Conservation (phyloP, 1,284 basidiomycete species). For the Prillingera fragicola region DNA sequence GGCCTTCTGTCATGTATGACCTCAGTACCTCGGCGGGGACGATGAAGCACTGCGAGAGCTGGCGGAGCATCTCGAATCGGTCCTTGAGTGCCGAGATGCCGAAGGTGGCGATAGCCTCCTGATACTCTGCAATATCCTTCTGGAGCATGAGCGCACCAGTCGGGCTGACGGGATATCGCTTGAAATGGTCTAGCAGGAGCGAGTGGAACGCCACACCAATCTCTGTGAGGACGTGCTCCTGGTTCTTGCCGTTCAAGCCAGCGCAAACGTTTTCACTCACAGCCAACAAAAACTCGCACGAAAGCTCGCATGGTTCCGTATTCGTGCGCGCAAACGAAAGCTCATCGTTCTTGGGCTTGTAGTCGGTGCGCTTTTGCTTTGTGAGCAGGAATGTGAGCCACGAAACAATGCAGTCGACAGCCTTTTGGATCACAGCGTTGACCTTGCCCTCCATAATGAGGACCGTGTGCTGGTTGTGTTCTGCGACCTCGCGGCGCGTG, state of each 20-base stretch:
- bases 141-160: slow-evolving; percentile 94
- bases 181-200: slow-evolving; percentile 85
- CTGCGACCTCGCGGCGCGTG: slow-evolving; percentile 83
- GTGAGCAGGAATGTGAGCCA: slow-evolving; percentile 62
- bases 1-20: slow-evolving; percentile 85
- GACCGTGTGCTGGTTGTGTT: slow-evolving; percentile 86
- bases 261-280: slow-evolving; percentile 68
- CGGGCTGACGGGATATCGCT: slow-evolving; percentile 93
- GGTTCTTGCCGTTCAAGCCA: slow-evolving; percentile 82
- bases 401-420: slow-evolving; percentile 73
- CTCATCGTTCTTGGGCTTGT: slow-evolving; percentile 94
- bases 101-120: slow-evolving; percentile 81
- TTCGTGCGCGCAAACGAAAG: slow-evolving; percentile 88
- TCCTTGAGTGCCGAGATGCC: slow-evolving; percentile 77
- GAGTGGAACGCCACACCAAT: slow-evolving; percentile 94
- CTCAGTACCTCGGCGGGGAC: slow-evolving; percentile 87
- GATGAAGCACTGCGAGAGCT: slow-evolving; percentile 98
- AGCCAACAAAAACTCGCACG: slow-evolving; percentile 77
- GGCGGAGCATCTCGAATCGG: slow-evolving; percentile 96
- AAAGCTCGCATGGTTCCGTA: slow-evolving; percentile 88
- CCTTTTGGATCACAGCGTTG: slow-evolving; percentile 74
- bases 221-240: slow-evolving; percentile 86
- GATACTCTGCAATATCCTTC: slow-evolving; percentile 94
- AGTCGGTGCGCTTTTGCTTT: slow-evolving; percentile 95
- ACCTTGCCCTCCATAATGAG: slow-evolving; percentile 80